Base-by-base conservation (phyloP, 495 filamentous ascomycete genomes). In the Talaromyces adpressus region DNA sequence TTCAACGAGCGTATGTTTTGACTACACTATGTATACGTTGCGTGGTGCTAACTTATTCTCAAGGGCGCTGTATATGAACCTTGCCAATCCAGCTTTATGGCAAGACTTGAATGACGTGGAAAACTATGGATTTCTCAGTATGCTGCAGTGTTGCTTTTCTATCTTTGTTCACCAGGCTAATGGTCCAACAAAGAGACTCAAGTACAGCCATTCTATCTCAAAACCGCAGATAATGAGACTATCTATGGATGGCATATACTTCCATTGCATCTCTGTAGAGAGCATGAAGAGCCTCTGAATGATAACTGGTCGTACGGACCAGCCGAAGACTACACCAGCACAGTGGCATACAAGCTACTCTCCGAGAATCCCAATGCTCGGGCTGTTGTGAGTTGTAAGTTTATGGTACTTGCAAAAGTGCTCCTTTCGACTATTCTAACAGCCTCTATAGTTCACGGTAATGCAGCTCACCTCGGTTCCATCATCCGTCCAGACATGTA, bases 121-220 rank as follows among this genome's bases (percentile, higher is more conserved):
- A 67, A 76, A 84, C 41, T 95, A 91, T 78, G 92, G 92, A 0
- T 96, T 94, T 70, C 79, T 90, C 52, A 91, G 90, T 93, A 72
- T 65, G 86, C 0, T 4, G 8, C 1, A 9, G 2, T 4, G 6
- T 27, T 27, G 51, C 20, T 12, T 0, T 14, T 27, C 0, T 27
- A 4, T 30, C 29, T 30, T 30, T 6, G 6, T 30, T 39, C 6
- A 57, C 0, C 11, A 14, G 3, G 23, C 18, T 62, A 16, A 30
- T 56, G 2, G 5, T 59, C 18, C 34, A 3, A 11, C 57, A 36
- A 58, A 83, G 81, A 81, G 66, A 85, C 83, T 52, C 85, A 88
- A 67, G 84, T 87, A 32, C 80, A 83, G 53, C 81, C 83, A 3
- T 87, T 88, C 69, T 73, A 78, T 62, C 62, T 87, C 57, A 66